phyloP scores from a whole-genome alignment of 345 rosid species.

The Trapa incisa region DNA sequence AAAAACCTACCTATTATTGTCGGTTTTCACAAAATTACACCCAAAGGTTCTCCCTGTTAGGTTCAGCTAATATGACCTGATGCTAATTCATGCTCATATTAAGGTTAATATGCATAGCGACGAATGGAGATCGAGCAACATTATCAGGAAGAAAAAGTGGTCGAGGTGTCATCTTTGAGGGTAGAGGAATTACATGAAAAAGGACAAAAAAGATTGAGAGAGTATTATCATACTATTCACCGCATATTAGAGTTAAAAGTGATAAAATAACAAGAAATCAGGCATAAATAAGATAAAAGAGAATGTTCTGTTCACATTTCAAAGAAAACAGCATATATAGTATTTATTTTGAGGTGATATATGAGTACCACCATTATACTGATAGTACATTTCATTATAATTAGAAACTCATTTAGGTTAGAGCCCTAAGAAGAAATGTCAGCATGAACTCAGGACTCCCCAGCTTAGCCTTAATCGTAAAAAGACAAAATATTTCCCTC shows the following conservation, averaged over 20 bases:
- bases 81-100: background rate
- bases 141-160: background rate
- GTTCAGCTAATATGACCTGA: background rate
- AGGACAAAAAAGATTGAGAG: background rate
- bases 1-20: background rate
- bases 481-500: background rate
- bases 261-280: background rate
- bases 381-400: background rate
- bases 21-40: background rate
- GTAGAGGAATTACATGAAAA: constrained; percentile 1
- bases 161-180: background rate
- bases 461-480: background rate
- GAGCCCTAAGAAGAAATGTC: background rate
- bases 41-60: background rate
- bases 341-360: background rate
- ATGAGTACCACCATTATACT: background rate
- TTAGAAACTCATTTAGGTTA: background rate
- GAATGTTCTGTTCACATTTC: constrained; percentile 3
- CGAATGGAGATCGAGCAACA: background rate
- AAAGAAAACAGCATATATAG: background rate
- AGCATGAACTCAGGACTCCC: background rate
- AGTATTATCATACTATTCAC: background rate
- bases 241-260: background rate
- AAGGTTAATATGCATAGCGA: background rate
- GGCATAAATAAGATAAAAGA: background rate